Evolutionary conservation across 2,329 filamentous ascomycete species (phyloP).

Genomic region (Myriangium duriaei): DNA sequence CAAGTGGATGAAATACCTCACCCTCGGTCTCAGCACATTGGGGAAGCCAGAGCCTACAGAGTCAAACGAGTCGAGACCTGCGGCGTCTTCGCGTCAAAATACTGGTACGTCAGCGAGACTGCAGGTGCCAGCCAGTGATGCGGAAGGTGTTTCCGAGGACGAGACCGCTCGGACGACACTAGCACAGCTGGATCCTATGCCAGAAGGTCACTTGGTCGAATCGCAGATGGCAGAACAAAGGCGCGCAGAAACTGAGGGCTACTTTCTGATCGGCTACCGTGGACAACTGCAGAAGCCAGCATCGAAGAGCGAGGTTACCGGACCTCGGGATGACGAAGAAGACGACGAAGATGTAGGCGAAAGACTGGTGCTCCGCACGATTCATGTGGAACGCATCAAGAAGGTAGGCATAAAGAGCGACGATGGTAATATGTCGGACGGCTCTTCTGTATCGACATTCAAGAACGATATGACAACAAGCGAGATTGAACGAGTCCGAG

Average conservation of each 20-base stretch:
- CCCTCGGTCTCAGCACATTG: constrained; percentile 30
- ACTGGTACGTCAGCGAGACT: constrained; percentile 17
- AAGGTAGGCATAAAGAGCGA: constrained; percentile 12
- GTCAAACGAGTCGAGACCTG: constrained; percentile 14
- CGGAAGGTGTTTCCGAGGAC: constrained; percentile 9
- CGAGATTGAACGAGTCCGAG: constrained; percentile 38
- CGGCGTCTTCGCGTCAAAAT: constrained; percentile 14
- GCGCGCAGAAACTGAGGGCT: constrained; percentile 33
- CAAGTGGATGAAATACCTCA: constrained; percentile 39
- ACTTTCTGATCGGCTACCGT: constrained; percentile 56
- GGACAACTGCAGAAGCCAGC: constrained; percentile 47
- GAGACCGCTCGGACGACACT: constrained; percentile 14
- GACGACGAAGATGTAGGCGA: constrained; percentile 21
- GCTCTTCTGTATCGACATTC: constrained; percentile 25
- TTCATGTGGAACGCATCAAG: constrained; percentile 48
- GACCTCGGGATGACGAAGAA: constrained; percentile 16
- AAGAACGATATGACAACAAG: constrained; percentile 33
- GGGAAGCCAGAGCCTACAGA: constrained; percentile 15
- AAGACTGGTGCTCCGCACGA: constrained; percentile 50
- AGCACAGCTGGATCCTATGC: constrained; percentile 21
- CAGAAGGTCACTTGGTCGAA: constrained; percentile 38
- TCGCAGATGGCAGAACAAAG: constrained; percentile 47
- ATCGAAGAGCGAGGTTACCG: constrained; percentile 30
- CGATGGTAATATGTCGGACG: constrained; percentile 11
- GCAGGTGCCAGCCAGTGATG: constrained; percentile 6